Evolutionary conservation across 805 yeast species (phyloP).

Genomic region (Yarrowia porcina): DNA sequence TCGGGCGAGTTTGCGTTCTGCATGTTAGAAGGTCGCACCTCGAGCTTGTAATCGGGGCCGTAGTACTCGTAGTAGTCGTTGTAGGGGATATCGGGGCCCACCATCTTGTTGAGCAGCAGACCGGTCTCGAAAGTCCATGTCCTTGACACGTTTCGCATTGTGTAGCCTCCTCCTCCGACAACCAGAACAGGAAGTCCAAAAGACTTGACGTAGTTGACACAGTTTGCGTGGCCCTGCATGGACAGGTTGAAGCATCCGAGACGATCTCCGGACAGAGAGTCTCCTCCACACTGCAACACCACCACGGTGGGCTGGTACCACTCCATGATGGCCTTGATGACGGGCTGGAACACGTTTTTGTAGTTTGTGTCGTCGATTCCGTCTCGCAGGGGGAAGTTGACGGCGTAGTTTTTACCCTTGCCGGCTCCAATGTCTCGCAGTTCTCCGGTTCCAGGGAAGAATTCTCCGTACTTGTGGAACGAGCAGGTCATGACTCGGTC

Average conservation of each 20-base stretch:
- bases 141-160: constrained; percentile 91
- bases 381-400: constrained; percentile 89
- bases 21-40: constrained; percentile 95
- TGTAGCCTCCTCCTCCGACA: constrained; percentile 97
- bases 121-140: constrained; percentile 96
- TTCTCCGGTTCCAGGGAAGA: constrained; percentile 96
- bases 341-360: constrained; percentile 62
- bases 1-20: constrained; percentile 93
- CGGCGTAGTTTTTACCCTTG: constrained; percentile 79
- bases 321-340: constrained; percentile 80
- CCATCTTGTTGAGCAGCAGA: constrained; percentile 57
- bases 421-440: constrained; percentile 87
- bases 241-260: constrained; percentile 91
- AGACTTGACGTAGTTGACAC: constrained; percentile 83
- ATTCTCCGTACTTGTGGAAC: constrained; percentile 93
- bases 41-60: constrained; percentile 94
- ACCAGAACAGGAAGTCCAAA: constrained; percentile 89
- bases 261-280: constrained; percentile 88
- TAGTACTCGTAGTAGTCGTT: constrained; percentile 96
- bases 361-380: constrained; percentile 94
- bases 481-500: constrained; percentile 96
- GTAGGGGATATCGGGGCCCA: constrained; percentile 68
- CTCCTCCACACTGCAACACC: constrained; percentile 97
- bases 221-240: constrained; percentile 91
- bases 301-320: constrained; percentile 92